Percentiles rank a stretch among this genome's conserved stretches.
Evolutionary conservation across 257 asterid genomes (phyloP).

Genomic region (Capsicum pubescens): DNA sequence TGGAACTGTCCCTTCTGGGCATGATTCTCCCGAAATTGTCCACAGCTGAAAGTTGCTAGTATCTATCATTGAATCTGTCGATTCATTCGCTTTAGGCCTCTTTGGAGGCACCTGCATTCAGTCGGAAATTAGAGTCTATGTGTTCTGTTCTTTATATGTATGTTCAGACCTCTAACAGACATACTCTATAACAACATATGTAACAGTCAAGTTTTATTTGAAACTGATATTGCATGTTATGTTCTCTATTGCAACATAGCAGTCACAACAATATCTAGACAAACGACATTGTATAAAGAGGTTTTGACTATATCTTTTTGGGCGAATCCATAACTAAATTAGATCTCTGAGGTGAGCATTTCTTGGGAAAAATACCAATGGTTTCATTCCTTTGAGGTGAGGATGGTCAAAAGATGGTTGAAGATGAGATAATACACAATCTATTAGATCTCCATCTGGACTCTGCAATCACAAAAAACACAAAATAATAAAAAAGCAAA

Average conservation of each 20-base stretch:
- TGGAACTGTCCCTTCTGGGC: constrained; percentile 82
- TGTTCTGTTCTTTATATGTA: background rate
- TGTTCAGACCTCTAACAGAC: no score
- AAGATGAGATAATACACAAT: constrained; percentile 79
- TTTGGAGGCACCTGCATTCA: constrained; percentile 70
- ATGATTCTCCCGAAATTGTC: constrained; percentile 68
- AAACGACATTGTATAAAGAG: no score
- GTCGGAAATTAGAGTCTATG: background rate
- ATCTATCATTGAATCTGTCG: constrained; percentile 40
- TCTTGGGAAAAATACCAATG: constrained; percentile 55
- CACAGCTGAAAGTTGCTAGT: constrained; percentile 52
- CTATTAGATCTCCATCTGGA: constrained; percentile 83
- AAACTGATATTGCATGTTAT: no score
- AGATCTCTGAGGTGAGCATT: background rate
- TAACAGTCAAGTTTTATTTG: no score
- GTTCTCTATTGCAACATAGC: no score
- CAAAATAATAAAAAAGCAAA: background rate
- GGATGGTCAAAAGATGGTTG: constrained; percentile 99
- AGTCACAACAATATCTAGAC: no score
- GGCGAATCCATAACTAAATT: no score
- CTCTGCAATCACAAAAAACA: constrained; percentile 53
- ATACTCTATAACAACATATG: no score
- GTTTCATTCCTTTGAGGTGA: constrained; percentile 80
- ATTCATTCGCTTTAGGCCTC: constrained; percentile 64
- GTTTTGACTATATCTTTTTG: no score